Conservation (phyloP, 495 filamentous ascomycete species). For the Clohesyomyces aquaticus region DNA sequence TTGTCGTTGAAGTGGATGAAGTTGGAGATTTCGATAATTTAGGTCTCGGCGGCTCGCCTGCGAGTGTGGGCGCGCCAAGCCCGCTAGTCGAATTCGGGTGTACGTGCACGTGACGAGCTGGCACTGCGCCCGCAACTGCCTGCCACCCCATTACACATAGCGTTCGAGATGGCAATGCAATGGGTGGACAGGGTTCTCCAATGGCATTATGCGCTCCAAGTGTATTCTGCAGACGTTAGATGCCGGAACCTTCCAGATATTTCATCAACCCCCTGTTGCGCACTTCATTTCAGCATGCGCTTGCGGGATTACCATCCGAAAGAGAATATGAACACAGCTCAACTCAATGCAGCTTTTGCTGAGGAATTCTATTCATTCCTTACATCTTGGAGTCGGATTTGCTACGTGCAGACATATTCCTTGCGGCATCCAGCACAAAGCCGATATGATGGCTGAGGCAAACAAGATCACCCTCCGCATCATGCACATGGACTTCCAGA, state of each 20-base stretch:
- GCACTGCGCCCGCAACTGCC: no score
- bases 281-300: no score
- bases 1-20: conserved; percentile 29
- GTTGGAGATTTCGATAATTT: conserved; percentile 25
- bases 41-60: conserved; percentile 11
- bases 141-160: no score
- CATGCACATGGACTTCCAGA: conserved; percentile 48
- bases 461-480: conserved; percentile 48
- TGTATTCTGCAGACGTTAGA: no score
- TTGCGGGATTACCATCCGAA: no score
- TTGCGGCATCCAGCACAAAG: conserved; percentile 41
- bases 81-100: conserved; percentile 2
- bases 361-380: not conserved
- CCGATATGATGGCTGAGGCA: conserved; percentile 50
- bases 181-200: no score
- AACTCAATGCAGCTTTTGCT: no score
- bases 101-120: conserved; percentile 15
- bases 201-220: no score
- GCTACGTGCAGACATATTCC: conserved; percentile 45
- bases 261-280: no score
- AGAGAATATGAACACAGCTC: no score
- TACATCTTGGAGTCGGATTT: conserved; percentile 41
- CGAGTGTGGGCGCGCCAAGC: conserved; percentile 24
- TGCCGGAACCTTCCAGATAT: no score
- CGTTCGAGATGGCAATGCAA: no score